Base-by-base conservation (phyloP, 225 moss, liverwort and hornwort species). In the Neckera pumila region DNA sequence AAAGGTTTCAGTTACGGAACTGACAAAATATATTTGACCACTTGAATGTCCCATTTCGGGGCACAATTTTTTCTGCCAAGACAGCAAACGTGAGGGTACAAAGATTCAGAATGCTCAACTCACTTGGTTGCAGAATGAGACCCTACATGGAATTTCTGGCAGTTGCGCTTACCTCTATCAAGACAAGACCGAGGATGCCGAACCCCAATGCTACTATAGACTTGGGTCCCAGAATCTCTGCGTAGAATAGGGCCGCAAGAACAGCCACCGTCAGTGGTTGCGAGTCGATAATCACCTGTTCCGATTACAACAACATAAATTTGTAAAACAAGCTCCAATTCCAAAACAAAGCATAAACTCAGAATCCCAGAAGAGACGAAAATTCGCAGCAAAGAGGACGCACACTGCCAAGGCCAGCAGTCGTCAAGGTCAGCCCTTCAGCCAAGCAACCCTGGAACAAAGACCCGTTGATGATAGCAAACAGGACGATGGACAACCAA, bases 321-420 rank as follows among this genome's bases (percentile, higher is more conserved):
- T 49, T 38, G 17, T 18, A 8, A 54, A 49, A 58, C 62, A 71
- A 43, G 14, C 78, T 87, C 76, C 42, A 83, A 67, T 83, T 54
- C 28, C 38, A 54, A 56, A 30, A 20, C 43, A 45, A 47, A 47
- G 23, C 7, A 63, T 7, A 27, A 79, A 26, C 38, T 58, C 17
- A 57, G n/a, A 54, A n/a, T 76, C 36, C 5, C 54, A 54, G 54
- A 36, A 78, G n/a, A n/a, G 56, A 38, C 38, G 17, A 18, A 79
- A 58, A 12, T 79, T 58, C 11, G 38, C 17, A 79, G 38, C 27
- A 79, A 57, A 73, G 83, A 38, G 72, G 57, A 90, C 94, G 84
- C 77, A 94, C 98, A 91, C 98, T 98, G 60, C 98, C 98, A 21
- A 98, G 90, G 64, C 98, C 97, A 34, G 98, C 98, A 60, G 91